Evolutionary conservation across 2,329 filamentous ascomycete species (phyloP).

Genomic region (Emergomyces pasteurianus): DNA sequence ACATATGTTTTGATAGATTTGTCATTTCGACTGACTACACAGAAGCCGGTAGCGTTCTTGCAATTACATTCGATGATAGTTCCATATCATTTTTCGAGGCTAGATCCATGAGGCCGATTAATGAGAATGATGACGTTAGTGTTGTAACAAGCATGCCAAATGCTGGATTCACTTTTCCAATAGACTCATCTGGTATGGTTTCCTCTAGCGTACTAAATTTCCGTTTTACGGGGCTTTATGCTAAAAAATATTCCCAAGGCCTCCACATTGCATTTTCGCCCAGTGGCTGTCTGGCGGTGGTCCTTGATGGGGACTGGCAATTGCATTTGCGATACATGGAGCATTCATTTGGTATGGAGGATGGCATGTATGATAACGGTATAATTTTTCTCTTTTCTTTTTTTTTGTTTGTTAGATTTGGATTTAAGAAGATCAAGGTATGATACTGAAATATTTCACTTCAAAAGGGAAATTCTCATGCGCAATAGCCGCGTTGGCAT

Average conservation of each 20-base stretch:
- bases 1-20: slow-evolving; percentile 57
- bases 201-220: background rate
- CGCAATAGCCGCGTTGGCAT: slow-evolving; percentile 50
- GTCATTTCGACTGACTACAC: slow-evolving; percentile 56
- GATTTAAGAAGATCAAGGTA: background rate
- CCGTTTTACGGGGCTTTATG: background rate
- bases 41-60: slow-evolving; percentile 59
- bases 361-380: slow-evolving; percentile 28
- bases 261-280: slow-evolving; percentile 33
- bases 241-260: slow-evolving; percentile 13
- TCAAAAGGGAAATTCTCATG: slow-evolving; percentile 32
- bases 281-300: slow-evolving; percentile 29
- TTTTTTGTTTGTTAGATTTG: no score
- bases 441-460: background rate
- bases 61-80: slow-evolving; percentile 67
- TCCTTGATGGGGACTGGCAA: slow-evolving; percentile 28
- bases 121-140: slow-evolving; percentile 50
- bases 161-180: slow-evolving; percentile 61
- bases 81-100: slow-evolving; percentile 70
- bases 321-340: slow-evolving; percentile 28
- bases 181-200: slow-evolving; percentile 48
- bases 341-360: slow-evolving; percentile 28
- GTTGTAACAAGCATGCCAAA: slow-evolving; percentile 61
- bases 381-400: slow-evolving; percentile 11
- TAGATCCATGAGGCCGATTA: slow-evolving; percentile 56